phyloP scores from a whole-genome alignment of 1,139 yeast genomes.

The Diutina scorzettiae region DNA sequence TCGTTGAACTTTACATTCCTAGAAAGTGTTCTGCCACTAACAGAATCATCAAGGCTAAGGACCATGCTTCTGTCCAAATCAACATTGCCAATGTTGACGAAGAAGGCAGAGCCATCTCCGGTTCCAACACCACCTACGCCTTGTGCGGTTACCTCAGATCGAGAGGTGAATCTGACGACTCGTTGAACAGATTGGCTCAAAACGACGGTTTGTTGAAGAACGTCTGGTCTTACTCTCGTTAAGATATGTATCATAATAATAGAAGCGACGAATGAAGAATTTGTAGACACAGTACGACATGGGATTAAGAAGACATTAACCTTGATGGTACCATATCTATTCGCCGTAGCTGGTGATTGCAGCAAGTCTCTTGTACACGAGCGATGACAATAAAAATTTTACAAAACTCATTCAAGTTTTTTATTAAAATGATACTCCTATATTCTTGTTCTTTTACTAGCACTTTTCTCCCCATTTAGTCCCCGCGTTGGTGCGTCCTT shows the following conservation, averaged over 20 bases:
- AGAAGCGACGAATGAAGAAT: no score
- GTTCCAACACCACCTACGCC: slow-evolving; percentile 90
- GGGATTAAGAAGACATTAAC: no score
- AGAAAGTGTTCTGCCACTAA: slow-evolving; percentile 99
- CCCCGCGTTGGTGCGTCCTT: no score
- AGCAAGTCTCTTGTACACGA: no score
- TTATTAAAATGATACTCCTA: no score
- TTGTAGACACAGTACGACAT: no score
- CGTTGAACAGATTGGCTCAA: slow-evolving; percentile 98
- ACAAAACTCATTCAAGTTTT: no score
- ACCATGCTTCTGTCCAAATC: slow-evolving; percentile 94
- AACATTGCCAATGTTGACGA: slow-evolving; percentile 58
- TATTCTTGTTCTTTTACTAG: no score
- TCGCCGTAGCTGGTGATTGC: no score
- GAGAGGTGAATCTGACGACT: slow-evolving; percentile 91
- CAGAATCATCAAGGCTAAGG: slow-evolving; percentile 99
- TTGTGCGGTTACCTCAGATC: slow-evolving; percentile 85
- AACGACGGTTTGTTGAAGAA: slow-evolving; percentile 96
- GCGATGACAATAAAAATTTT: no score
- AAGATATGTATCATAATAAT: slow-evolving; percentile 27
- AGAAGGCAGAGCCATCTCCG: slow-evolving; percentile 91
- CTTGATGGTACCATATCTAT: no score
- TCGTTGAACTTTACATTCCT: slow-evolving; percentile 99
- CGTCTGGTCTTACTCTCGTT: slow-evolving; percentile 99
- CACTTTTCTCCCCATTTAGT: no score